Evolutionary conservation across 2,329 filamentous ascomycete genomes (phyloP), one percentile per base, ranked within the genome.

Genomic region (Teratosphaeria gauchensis): DNA sequence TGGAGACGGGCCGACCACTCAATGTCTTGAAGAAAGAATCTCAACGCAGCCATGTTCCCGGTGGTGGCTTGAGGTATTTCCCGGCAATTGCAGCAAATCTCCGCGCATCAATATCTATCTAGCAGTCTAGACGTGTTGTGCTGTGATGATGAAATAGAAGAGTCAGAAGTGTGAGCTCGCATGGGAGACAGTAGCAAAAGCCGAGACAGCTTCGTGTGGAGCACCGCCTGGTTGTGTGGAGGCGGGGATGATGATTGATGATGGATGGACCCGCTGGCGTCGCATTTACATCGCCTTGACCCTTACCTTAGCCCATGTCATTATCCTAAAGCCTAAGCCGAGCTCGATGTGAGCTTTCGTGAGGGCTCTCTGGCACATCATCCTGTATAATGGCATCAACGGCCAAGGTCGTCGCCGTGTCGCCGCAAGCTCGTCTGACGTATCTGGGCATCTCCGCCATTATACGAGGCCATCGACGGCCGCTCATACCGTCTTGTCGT

Each of bases 391-490:
- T 30, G 21, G 32, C 35, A 30, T 5, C 54, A 14, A 11, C 54
- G 1, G 54, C 54, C 31, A 42, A 33, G 6, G 16, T 33, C 31
- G 16, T 33, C 31, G 54, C 35, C 7, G 52, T 55, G 59, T 73
- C 69, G 33, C 72, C 71, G 33, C 76, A 73, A 59, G 76, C 73
- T 51, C 72, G 73, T 32, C 66, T 70, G 24, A 76, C 75, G 21
- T 78, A 76, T 66, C 63, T 73, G 35, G 67, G 67, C 38, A 69
- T 74, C 53, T 74, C 68, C 35, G 67, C 65, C 38, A 67, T 74
- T 54, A 32, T 65, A 24, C 65, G 61, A 30, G 30, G 57, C 66
- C 9, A 63, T 12, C 59, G 14, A 55, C 61, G 55, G 7, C 55
- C 56, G 55, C 58, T 58, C 14, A 21, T 48, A 48, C n/a, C 42